These are phyloP conservation scores for Prunus armeniaca DNA, from an alignment of 306 rosid species.

Conservation along the genomic window DNA sequence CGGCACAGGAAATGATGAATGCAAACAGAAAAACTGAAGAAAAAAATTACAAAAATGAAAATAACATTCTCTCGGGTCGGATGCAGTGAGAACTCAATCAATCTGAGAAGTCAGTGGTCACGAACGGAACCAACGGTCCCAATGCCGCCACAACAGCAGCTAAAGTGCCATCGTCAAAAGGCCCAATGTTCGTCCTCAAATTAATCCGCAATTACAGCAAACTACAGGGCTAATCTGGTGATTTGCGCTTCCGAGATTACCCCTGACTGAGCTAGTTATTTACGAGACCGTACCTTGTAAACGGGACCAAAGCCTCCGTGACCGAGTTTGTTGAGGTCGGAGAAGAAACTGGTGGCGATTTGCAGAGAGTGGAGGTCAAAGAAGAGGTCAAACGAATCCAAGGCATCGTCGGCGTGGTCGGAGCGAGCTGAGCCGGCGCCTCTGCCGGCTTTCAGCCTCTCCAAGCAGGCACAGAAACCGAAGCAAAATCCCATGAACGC, in stretches of 20 bases:
- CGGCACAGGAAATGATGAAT: background rate
- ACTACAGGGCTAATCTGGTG: background rate
- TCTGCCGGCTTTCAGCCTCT: conserved; percentile 10
- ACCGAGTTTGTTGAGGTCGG: conserved; percentile 67
- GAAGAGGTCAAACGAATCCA: conserved; percentile 41
- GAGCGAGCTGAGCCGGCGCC: conserved; percentile 15
- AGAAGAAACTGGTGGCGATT: conserved; percentile 75
- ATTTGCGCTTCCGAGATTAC: background rate
- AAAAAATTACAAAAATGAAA: background rate
- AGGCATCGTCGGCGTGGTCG: conserved; percentile 24
- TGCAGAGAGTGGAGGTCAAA: conserved; percentile 57
- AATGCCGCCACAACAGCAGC: background rate
- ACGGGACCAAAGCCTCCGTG: conserved; percentile 98
- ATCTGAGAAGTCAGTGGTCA: no score
- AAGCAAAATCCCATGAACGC: conserved; percentile 44
- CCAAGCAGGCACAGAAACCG: conserved; percentile 37
- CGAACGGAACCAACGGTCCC: background rate
- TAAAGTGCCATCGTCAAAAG: background rate
- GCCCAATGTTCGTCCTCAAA: background rate
- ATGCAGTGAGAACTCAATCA: background rate
- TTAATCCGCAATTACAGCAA: background rate
- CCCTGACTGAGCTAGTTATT: background rate
- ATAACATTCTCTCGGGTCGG: background rate
- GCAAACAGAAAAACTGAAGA: background rate
- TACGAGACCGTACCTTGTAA: conserved; percentile 49